Percentiles rank a stretch among this genome's conserved stretches.
phyloP scores from a whole-genome alignment of 2,329 filamentous ascomycete species.

The Fusarium veterinarium region DNA sequence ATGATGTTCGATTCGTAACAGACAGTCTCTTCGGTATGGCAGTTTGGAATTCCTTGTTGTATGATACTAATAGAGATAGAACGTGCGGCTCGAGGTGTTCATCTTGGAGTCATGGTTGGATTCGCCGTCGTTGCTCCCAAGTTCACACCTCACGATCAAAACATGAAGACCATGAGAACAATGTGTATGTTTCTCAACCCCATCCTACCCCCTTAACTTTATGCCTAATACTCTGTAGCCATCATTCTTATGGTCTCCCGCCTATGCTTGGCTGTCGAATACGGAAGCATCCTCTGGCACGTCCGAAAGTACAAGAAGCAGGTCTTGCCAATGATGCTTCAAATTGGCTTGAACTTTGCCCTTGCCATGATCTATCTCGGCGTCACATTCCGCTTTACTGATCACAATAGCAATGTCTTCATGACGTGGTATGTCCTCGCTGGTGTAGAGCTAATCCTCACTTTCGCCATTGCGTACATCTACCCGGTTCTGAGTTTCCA shows the following conservation, averaged over 20 bases:
- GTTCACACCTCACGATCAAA: constrained; percentile 55
- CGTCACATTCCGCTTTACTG: constrained; percentile 53
- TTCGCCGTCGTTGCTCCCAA: constrained; percentile 70
- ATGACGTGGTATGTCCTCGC: constrained; percentile 66
- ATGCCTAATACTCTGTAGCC: constrained; percentile 38
- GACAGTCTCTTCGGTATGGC: constrained; percentile 68
- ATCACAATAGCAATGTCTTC: constrained; percentile 51
- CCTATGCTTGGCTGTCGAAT: constrained; percentile 65
- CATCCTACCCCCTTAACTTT: background rate
- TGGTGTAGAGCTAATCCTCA: constrained; percentile 61
- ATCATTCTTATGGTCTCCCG: constrained; percentile 64
- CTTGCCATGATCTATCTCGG: constrained; percentile 56
- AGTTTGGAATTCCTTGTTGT: too few relatives aligned
- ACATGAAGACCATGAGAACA: constrained; percentile 52
- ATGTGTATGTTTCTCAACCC: constrained; percentile 50
- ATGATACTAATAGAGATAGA: constrained; percentile 46
- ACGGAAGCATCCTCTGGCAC: constrained; percentile 60
- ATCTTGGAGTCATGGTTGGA: constrained; percentile 73
- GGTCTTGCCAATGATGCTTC: constrained; percentile 50
- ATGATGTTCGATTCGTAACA: constrained; percentile 73
- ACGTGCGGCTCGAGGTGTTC: constrained; percentile 66
- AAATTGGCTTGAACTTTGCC: constrained; percentile 51
- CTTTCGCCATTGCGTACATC: constrained; percentile 64
- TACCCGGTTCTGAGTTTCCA: constrained; percentile 70
- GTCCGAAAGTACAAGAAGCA: constrained; percentile 54